Percentiles rank a stretch among this genome's conserved stretches.
Evolutionary conservation across 306 rosid species (phyloP).

Genomic region (Trichosanthes cucumerina): DNA sequence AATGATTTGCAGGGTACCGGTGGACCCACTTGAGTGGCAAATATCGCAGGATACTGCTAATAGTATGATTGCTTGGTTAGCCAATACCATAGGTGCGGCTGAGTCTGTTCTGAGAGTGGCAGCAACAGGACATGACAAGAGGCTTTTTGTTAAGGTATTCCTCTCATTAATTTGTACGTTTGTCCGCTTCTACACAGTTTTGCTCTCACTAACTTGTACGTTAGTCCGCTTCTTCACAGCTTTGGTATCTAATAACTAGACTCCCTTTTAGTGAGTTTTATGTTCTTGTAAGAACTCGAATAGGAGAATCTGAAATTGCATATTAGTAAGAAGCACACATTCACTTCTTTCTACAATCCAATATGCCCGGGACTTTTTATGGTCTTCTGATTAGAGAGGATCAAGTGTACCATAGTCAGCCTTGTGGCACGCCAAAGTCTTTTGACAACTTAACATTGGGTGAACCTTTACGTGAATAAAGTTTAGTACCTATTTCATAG

Average conservation of each 20-base stretch:
- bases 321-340: background rate
- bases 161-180: background rate
- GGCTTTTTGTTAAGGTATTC: constrained; percentile 70
- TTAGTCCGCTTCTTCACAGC: background rate
- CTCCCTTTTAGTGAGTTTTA: background rate
- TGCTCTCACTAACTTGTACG: background rate
- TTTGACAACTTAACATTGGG: background rate
- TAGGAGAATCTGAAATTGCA: background rate
- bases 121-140: constrained; percentile 89
- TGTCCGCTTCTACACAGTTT: background rate
- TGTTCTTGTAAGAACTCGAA: background rate
- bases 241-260: background rate
- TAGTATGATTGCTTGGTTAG: constrained; percentile 60
- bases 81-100: constrained; percentile 80
- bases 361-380: background rate
- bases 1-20: constrained; percentile 53
- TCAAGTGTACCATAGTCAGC: background rate
- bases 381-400: background rate
- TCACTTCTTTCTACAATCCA: background rate
- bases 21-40: constrained; percentile 96
- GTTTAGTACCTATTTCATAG: background rate
- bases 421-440: background rate
- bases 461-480: background rate
- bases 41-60: constrained; percentile 87
- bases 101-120: constrained; percentile 96